Percentiles rank a stretch among this genome's conserved stretches.
Evolutionary conservation across 768 basidiomycete species (phyloP).

Genomic region (Tylopilus vinaceipallidus): DNA sequence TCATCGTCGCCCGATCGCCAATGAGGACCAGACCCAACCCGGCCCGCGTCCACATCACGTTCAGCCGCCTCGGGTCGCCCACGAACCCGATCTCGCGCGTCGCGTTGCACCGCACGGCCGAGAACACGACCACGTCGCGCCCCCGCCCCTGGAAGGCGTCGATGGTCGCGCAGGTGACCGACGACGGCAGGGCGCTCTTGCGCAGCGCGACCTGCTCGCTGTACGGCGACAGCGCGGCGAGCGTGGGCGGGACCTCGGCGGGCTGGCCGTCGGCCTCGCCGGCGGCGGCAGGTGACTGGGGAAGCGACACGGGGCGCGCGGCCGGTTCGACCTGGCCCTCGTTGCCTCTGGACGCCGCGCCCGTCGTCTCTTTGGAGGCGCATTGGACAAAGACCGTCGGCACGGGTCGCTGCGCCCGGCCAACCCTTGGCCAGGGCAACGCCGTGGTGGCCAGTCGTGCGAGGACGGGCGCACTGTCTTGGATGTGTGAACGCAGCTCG

Average conservation of each 20-base stretch:
- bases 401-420: constrained; percentile 28
- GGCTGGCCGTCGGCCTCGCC: not conserved
- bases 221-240: too few species aligned
- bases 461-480: constrained; percentile 36
- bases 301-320: constrained; percentile 43
- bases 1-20: constrained; percentile 55
- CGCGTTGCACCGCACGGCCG: constrained; percentile 59
- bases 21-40: constrained; percentile 56
- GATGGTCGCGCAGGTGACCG: constrained; percentile 23
- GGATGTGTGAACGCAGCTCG: constrained; percentile 46
- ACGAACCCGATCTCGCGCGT: constrained; percentile 64
- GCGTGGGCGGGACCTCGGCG: constrained; percentile 40
- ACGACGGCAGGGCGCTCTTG: constrained; percentile 34
- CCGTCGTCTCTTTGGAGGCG: constrained; percentile 54
- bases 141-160: constrained; percentile 66
- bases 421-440: constrained; percentile 57
- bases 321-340: constrained; percentile 55
- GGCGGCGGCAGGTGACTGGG: constrained; percentile 23
- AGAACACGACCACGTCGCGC: constrained; percentile 64
- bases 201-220: constrained; percentile 53
- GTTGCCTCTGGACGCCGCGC: constrained; percentile 60
- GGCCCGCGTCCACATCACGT: constrained; percentile 73
- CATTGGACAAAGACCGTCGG: constrained; percentile 63
- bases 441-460: constrained; percentile 36
- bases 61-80: constrained; percentile 56